Evolutionary conservation across 768 basidiomycete species (phyloP), one percentile per base, ranked within the genome.

Genomic region (Pleurotus sapidus): DNA sequence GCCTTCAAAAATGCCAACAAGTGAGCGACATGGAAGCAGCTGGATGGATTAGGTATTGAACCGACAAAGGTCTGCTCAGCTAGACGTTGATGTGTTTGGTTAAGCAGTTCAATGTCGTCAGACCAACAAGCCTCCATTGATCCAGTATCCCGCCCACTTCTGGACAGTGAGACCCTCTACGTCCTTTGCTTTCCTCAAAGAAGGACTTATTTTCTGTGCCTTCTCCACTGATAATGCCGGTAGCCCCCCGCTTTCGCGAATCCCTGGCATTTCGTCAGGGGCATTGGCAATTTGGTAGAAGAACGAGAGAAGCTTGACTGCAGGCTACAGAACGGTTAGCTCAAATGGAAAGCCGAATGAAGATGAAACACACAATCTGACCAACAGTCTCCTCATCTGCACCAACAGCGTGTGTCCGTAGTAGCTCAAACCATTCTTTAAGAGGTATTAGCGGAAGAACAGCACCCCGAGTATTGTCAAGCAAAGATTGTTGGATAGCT

Each of bases 141-240:
- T 68, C 76, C 76, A 77, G 55, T 78, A 78, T 8, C 65, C 65
- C 1, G 77, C 63, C 74, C 75, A 79, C 18, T 51, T 57, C 4
- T 38, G 49, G 15, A 58, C 74, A 45, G 75, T 69, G 0, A 51
- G 55, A 1, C 57, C 54, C 8, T 59, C 66, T 6, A 77, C 57
- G 4, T 65, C 59, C 23, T 60, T 57, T 1, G 76, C 59, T 1
- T 49, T 46, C 20, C 61, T 64, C 63, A 80, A 70, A 4, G 71
- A 73, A 55, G 59, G 46, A 57, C 78, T 77, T 51, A 70, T 57
- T 1, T 43, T 55, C 38, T 65, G 68, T 0, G 69, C 64, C 27
- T 71, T 70, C 1, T 60, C 62, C 0, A 68, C 73, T 1, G 63
- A 49, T 39, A 76, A 72, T 2, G 37, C 61, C 5, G 70, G 47